A percentile compares a stretch with the other conserved stretches of the same genome.
Evolutionary conservation across 176 grass and related monocot species (phyloP).

Genomic region (Alloteropsis semialata): DNA sequence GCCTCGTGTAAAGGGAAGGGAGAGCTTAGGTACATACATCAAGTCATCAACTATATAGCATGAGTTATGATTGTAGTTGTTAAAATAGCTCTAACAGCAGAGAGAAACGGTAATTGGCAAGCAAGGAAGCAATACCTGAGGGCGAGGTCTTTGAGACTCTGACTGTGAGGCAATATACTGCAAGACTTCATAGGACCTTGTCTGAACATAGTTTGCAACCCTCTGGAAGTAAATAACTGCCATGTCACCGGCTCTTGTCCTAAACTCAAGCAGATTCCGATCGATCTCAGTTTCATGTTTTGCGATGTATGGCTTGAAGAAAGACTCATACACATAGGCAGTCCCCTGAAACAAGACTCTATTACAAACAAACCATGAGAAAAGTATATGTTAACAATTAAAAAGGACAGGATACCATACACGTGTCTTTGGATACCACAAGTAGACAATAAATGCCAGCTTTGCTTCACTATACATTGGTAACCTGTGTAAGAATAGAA

Average conservation of each 20-base stretch:
- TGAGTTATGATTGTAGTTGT: background rate
- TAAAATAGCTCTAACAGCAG: background rate
- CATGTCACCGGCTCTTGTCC: slow-evolving; percentile 55
- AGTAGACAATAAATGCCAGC: slow-evolving; percentile 82
- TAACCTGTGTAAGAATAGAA: slow-evolving; percentile 46
- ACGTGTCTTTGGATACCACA: slow-evolving; percentile 88
- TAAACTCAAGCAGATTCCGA: slow-evolving; percentile 70
- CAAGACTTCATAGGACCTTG: slow-evolving; percentile 75
- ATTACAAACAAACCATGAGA: slow-evolving; percentile 5
- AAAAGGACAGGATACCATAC: slow-evolving; percentile 30
- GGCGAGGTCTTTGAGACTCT: slow-evolving; percentile 15
- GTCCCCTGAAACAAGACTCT: slow-evolving; percentile 62
- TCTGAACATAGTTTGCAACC: slow-evolving; percentile 63
- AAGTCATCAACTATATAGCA: background rate
- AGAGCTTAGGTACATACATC: background rate
- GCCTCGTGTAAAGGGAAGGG: background rate
- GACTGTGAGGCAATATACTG: slow-evolving; percentile 80
- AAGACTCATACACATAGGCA: slow-evolving; percentile 76
- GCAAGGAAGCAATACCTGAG: slow-evolving; percentile 35
- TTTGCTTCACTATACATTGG: slow-evolving; percentile 97
- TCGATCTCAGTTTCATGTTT: slow-evolving; percentile 90
- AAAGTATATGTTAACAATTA: background rate
- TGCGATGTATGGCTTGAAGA: slow-evolving; percentile 74
- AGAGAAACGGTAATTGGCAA: slow-evolving; percentile 8
- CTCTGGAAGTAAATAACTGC: slow-evolving; percentile 57